Percentiles rank a stretch among this genome's conserved stretches.
These are phyloP conservation scores for Xylaria sp. DNA, from an alignment of 2,329 filamentous ascomycete genomes.

Conservation along the genomic window DNA sequence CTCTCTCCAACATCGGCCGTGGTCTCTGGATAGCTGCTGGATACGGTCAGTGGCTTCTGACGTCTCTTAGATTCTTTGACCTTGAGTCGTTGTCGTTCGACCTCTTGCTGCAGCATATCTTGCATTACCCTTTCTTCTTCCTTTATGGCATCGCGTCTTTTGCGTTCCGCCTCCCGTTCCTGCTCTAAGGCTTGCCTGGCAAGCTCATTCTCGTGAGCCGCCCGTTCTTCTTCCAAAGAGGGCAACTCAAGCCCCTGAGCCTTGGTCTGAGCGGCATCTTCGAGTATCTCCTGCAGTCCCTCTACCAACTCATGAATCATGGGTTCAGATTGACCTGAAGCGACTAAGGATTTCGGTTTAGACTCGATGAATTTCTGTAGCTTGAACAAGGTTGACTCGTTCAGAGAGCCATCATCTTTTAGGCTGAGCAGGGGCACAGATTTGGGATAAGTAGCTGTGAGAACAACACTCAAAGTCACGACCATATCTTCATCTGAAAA, in stretches of 20 bases:
- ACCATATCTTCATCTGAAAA: conserved; percentile 74
- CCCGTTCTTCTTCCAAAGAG: conserved; percentile 87
- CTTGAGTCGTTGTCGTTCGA: conserved; percentile 69
- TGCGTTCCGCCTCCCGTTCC: conserved; percentile 58
- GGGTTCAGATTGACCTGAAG: conserved; percentile 57
- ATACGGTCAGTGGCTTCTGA: conserved; percentile 55
- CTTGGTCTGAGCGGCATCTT: conserved; percentile 82
- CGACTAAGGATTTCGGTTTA: conserved; percentile 59
- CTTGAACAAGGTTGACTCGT: conserved; percentile 72
- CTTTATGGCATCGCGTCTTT: conserved; percentile 60
- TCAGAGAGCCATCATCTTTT: conserved; percentile 67
- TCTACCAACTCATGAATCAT: conserved; percentile 71
- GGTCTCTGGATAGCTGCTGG: conserved; percentile 45
- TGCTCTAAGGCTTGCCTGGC: conserved; percentile 65
- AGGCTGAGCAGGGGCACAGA: conserved; percentile 75
- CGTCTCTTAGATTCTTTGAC: conserved; percentile 69
- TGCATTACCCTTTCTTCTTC: conserved; percentile 75
- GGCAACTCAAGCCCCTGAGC: conserved; percentile 78
- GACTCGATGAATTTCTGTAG: conserved; percentile 69
- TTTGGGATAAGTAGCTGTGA: conserved; percentile 92
- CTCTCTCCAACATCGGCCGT: conserved; percentile 41
- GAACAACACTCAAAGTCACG: conserved; percentile 74
- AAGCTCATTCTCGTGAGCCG: conserved; percentile 76
- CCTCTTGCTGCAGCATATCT: conserved; percentile 74
- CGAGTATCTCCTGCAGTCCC: conserved; percentile 75